These are phyloP conservation scores for Pleurotus sapidus DNA, from an alignment of 768 basidiomycete species.

Conservation along the genomic window DNA sequence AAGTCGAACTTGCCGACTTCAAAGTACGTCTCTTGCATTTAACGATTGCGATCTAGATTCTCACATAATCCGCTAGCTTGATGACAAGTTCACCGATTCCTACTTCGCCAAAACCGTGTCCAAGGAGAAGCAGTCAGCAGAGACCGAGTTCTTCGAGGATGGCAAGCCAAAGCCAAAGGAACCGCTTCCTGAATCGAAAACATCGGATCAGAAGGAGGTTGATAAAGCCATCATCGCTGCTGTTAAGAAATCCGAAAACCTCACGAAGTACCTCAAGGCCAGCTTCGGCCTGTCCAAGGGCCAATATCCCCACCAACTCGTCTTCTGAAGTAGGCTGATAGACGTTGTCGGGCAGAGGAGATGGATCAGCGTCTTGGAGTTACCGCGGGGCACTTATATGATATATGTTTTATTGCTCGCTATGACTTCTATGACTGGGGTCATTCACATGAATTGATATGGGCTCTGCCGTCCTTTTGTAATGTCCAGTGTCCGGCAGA, in stretches of 20 bases:
- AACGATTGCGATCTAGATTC: conserved; percentile 1
- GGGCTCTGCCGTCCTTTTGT: conserved; percentile 2
- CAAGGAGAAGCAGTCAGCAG: conserved; percentile 76
- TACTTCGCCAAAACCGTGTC: conserved; percentile 85
- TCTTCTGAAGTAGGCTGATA: conserved; percentile 56
- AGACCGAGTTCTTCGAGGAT: conserved; percentile 96
- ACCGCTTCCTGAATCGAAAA: conserved; percentile 81
- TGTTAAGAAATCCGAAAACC: conserved; percentile 87
- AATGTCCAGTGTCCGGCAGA: not conserved
- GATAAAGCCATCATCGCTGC: conserved; percentile 79
- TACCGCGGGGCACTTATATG: conserved; percentile 11
- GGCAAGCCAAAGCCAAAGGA: conserved; percentile 91
- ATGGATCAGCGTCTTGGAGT: conserved; percentile 13
- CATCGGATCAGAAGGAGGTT: conserved; percentile 86
- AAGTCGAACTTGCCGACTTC: conserved; percentile 74
- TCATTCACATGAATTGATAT: conserved; percentile 5
- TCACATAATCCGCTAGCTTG: conserved; percentile 46
- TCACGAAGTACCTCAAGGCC: conserved; percentile 90
- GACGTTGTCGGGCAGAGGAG: conserved; percentile 14
- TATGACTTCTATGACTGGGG: conserved; percentile 5
- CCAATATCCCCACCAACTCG: conserved; percentile 93
- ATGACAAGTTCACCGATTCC: conserved; percentile 89
- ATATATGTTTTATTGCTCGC: conserved; percentile 13
- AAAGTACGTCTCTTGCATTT: conserved; percentile 48
- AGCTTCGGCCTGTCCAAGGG: conserved; percentile 95